A percentile compares a stretch with the other conserved stretches of the same genome.
Evolutionary conservation across 2,329 filamentous ascomycete species (phyloP).

Genomic region (Ophiostoma perfectum): DNA sequence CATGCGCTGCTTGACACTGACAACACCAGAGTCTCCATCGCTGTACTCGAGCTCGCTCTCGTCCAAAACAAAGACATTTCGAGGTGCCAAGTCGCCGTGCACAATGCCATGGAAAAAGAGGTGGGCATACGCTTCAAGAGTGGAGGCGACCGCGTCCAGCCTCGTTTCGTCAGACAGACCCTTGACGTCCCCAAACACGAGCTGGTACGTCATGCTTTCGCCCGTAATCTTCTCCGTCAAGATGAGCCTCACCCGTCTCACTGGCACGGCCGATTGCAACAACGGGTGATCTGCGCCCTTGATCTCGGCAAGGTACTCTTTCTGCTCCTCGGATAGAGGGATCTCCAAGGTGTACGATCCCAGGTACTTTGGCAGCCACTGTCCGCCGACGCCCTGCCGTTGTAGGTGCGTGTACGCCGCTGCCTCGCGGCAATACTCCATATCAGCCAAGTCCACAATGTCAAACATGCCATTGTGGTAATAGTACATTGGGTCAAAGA

Average conservation of each 20-base stretch:
- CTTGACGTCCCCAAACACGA: slow-evolving; percentile 23
- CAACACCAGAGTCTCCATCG: slow-evolving; percentile 39
- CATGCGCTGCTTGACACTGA: not conserved
- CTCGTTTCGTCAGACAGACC: slow-evolving; percentile 16
- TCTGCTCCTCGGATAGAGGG: slow-evolving; percentile 20
- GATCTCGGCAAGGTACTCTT: not conserved
- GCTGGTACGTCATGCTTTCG: slow-evolving; percentile 21
- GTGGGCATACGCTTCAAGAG: slow-evolving; percentile 23
- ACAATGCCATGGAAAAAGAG: slow-evolving; percentile 24
- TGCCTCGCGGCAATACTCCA: slow-evolving; percentile 25
- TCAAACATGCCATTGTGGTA: slow-evolving; percentile 23
- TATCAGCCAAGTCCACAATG: slow-evolving; percentile 25
- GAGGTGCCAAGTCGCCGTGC: slow-evolving; percentile 25
- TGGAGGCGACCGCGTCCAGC: slow-evolving; percentile 20
- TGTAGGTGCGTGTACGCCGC: slow-evolving; percentile 25
- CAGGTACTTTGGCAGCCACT: slow-evolving; percentile 22
- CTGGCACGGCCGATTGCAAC: not conserved
- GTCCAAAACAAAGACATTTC: slow-evolving; percentile 24
- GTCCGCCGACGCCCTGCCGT: slow-evolving; percentile 21
- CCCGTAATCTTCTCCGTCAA: slow-evolving; percentile 21
- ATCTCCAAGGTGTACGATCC: slow-evolving; percentile 23
- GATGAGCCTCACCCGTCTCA: slow-evolving; percentile 23
- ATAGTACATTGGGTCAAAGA: slow-evolving; percentile 27
- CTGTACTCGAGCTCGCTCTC: not conserved
- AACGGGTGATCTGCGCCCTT: slow-evolving; percentile 3